Conservation (phyloP, 495 filamentous ascomycete species). For the Lophiostoma macrostomum region DNA sequence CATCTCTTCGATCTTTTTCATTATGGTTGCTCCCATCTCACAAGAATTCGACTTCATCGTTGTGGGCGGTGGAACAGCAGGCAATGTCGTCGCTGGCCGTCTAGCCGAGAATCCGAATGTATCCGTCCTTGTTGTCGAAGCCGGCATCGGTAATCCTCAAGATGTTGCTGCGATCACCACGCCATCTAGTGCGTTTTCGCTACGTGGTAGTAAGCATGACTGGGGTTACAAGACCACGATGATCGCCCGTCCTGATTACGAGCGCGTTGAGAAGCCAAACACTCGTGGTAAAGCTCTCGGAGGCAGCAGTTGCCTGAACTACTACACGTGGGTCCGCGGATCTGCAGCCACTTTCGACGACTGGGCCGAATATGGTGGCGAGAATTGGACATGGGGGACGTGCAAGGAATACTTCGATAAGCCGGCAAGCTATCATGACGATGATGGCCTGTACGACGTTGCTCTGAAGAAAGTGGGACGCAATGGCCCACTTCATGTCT, state of each 20-base stretch:
- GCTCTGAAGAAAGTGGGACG: conserved; percentile 50
- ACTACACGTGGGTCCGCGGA: conserved; percentile 45
- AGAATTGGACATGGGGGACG: conserved; percentile 44
- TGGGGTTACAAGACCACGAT: conserved; percentile 64
- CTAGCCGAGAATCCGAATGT: conserved; percentile 55
- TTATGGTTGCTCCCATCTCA: background rate
- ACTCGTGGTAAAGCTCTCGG: conserved; percentile 55
- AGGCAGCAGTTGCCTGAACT: conserved; percentile 52
- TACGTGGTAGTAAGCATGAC: conserved; percentile 52
- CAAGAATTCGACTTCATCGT: conserved; percentile 48
- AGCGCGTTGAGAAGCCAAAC: conserved; percentile 59
- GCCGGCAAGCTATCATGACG: conserved; percentile 56
- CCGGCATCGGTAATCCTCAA: conserved; percentile 41
- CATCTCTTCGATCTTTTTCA: no score
- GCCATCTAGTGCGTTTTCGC: conserved; percentile 45
- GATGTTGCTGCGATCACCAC: conserved; percentile 47
- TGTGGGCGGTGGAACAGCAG: conserved; percentile 58
- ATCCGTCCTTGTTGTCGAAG: conserved; percentile 55
- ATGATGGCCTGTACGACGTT: conserved; percentile 42
- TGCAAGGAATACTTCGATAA: conserved; percentile 53
- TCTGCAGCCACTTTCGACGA: conserved; percentile 42
- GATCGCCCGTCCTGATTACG: conserved; percentile 60
- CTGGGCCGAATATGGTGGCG: conserved; percentile 41
- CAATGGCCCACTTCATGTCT: conserved; percentile 53
- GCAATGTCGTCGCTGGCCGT: conserved; percentile 56